Percentiles rank a stretch among this genome's conserved stretches.
Conservation (phyloP, 305 asterid genomes). For the Solanum hybrid region DNA sequence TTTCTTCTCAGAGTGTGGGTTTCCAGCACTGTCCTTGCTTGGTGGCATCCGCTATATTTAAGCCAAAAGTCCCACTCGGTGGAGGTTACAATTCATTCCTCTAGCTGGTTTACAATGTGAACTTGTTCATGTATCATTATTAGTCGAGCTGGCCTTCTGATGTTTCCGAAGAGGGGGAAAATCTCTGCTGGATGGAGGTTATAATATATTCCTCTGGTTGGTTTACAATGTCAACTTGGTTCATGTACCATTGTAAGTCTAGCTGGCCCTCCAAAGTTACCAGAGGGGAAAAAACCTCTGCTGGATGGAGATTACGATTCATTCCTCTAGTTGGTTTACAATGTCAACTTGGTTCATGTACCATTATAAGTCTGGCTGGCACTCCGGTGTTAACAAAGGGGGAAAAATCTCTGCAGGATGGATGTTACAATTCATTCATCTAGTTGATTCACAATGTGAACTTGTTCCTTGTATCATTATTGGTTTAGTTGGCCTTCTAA, state of each 20-base stretch:
- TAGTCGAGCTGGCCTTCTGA: neutral
- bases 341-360: neutral
- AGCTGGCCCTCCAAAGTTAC: neutral
- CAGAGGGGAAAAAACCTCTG: neutral
- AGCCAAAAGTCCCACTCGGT: constrained; percentile 61
- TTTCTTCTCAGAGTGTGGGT: constrained; percentile 44
- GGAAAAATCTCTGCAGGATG: neutral
- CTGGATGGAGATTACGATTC: neutral
- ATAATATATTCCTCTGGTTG: neutral
- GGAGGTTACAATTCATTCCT: constrained; percentile 70
- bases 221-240: neutral
- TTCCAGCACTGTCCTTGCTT: constrained; percentile 56
- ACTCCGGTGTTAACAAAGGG: neutral
- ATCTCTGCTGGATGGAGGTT: neutral
- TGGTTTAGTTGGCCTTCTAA: neutral
- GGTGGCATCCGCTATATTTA: constrained; percentile 43
- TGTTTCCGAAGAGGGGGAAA: neutral
- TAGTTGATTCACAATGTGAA: neutral
- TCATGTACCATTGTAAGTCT: neutral
- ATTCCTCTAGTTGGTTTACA: neutral
- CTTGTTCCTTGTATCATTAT: neutral
- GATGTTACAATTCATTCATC: neutral
- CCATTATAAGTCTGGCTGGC: neutral
- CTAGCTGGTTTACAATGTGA: constrained; percentile 11
- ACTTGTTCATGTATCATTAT: neutral